phyloP scores from a whole-genome alignment of 768 basidiomycete genomes.

The Mycena galericulata region DNA sequence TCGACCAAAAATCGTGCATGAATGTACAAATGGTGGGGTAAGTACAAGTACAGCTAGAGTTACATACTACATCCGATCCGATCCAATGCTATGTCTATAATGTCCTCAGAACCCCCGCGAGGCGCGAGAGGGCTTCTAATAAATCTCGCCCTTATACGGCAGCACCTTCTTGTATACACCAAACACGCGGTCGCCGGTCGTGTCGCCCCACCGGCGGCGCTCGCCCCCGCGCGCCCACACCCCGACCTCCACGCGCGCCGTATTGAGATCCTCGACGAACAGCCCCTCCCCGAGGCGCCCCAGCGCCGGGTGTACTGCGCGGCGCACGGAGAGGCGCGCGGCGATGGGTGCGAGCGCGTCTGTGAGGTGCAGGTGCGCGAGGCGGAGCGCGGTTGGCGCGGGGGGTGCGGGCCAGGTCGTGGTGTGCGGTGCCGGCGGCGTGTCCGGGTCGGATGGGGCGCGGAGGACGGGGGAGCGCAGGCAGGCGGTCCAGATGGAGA shows the following conservation, averaged over 20 bases:
- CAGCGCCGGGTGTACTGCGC: slow-evolving; percentile 3
- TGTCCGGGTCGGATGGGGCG: neutral
- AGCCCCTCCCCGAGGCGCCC: slow-evolving; percentile 8
- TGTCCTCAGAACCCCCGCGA: too few relatives aligned
- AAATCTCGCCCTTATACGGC: slow-evolving; percentile 32
- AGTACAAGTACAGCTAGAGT: too few relatives aligned
- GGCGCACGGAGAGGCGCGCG: slow-evolving; percentile 23
- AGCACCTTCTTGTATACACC: slow-evolving; percentile 35
- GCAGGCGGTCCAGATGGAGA: slow-evolving; percentile 20
- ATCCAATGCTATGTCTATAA: too few relatives aligned
- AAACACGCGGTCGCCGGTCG: slow-evolving; percentile 28
- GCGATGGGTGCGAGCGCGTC: slow-evolving; percentile 32
- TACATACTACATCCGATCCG: too few relatives aligned
- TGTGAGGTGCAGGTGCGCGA: slow-evolving; percentile 24
- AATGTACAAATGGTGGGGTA: too few relatives aligned
- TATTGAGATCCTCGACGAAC: slow-evolving; percentile 31
- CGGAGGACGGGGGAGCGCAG: slow-evolving; percentile 28
- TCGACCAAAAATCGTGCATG: too few relatives aligned
- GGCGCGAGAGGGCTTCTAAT: too few relatives aligned
- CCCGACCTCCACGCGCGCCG: slow-evolving; percentile 32
- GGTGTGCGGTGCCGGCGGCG: neutral
- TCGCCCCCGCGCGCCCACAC: slow-evolving; percentile 27
- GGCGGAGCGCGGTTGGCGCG: slow-evolving; percentile 24
- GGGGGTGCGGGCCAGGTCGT: slow-evolving; percentile 16
- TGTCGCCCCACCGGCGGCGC: slow-evolving; percentile 22